A percentile compares a stretch with the other conserved stretches of the same genome.
These are phyloP conservation scores for Plasmopara viticola DNA, from an alignment of 352 stramenopile genomes.

Conservation along the genomic window DNA sequence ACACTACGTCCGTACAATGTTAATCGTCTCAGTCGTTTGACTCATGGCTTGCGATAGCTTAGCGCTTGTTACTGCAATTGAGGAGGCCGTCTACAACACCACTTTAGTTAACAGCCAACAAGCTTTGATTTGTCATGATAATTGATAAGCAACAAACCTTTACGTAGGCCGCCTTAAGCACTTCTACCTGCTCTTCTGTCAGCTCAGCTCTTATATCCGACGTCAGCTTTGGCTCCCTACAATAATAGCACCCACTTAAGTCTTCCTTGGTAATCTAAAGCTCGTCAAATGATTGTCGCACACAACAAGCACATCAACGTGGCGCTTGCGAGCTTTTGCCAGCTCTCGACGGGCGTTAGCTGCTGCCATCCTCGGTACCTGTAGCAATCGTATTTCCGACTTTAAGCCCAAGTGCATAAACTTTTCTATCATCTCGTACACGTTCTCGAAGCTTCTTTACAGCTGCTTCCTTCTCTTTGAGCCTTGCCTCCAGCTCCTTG, in stretches of 20 bases:
- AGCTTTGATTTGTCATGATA: not conserved
- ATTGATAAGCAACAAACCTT: constrained; percentile 28
- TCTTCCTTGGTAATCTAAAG: not conserved
- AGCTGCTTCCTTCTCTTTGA: constrained; percentile 45
- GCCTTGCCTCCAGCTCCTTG: constrained; percentile 37
- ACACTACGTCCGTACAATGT: constrained; percentile 33
- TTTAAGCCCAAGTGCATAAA: not conserved
- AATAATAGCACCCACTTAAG: constrained; percentile 1
- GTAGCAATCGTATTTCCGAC: constrained; percentile 1
- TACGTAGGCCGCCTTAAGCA: constrained; percentile 44
- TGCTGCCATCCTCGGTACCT: constrained; percentile 51
- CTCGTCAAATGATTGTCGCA: constrained; percentile 16
- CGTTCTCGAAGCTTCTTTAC: constrained; percentile 55
- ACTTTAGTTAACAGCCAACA: not conserved
- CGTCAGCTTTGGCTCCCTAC: constrained; percentile 25
- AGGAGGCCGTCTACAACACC: constrained; percentile 42
- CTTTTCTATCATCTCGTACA: constrained; percentile 15
- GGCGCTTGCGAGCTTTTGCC: constrained; percentile 47
- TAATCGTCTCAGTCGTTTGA: constrained; percentile 62
- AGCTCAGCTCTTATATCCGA: constrained; percentile 23
- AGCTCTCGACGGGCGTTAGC: constrained; percentile 47
- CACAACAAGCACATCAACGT: constrained; percentile 44
- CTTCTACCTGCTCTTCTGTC: constrained; percentile 35
- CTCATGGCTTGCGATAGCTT: constrained; percentile 52
- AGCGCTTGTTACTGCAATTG: constrained; percentile 41